phyloP scores from a whole-genome alignment of 164 flowering plant species.

The Saururus chinensis region DNA sequence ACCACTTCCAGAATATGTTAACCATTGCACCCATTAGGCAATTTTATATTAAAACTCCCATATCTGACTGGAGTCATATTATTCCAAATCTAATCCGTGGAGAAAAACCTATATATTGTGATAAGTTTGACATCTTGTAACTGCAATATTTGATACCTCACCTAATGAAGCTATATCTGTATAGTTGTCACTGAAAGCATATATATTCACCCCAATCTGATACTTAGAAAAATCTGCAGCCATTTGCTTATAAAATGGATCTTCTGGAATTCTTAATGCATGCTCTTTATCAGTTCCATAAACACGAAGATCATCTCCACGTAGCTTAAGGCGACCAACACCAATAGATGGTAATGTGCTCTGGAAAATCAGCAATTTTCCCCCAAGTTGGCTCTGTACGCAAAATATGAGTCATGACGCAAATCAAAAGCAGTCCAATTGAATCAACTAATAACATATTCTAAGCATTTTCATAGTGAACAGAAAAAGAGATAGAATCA shows the following conservation, averaged over 20 bases:
- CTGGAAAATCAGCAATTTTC: conserved; percentile 85
- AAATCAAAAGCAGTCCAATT: too few relatives aligned
- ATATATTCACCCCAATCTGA: conserved; percentile 77
- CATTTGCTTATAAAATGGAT: conserved; percentile 95
- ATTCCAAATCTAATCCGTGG: too few relatives aligned
- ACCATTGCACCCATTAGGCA: too few relatives aligned
- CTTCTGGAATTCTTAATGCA: conserved; percentile 69
- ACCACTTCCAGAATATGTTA: too few relatives aligned
- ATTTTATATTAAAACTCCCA: too few relatives aligned
- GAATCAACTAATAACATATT: neutral
- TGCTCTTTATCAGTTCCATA: conserved; percentile 95
- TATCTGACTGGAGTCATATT: too few relatives aligned
- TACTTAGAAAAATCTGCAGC: conserved; percentile 89
- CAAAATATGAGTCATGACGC: neutral
- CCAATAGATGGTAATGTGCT: conserved; percentile 89
- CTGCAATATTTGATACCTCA: conserved; percentile 10
- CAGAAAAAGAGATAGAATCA: neutral
- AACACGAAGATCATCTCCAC: conserved; percentile 85
- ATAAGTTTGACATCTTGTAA: neutral
- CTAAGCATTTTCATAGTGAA: neutral
- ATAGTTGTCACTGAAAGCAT: conserved; percentile 92
- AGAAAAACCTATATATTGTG: too few relatives aligned
- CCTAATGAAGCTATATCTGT: conserved; percentile 93
- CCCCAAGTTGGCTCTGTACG: conserved; percentile 88
- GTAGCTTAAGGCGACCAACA: conserved; percentile 76